Evolutionary conservation across 1,284 basidiomycete genomes (phyloP).

Genomic region (Cutaneotrichosporon spelunceum): DNA sequence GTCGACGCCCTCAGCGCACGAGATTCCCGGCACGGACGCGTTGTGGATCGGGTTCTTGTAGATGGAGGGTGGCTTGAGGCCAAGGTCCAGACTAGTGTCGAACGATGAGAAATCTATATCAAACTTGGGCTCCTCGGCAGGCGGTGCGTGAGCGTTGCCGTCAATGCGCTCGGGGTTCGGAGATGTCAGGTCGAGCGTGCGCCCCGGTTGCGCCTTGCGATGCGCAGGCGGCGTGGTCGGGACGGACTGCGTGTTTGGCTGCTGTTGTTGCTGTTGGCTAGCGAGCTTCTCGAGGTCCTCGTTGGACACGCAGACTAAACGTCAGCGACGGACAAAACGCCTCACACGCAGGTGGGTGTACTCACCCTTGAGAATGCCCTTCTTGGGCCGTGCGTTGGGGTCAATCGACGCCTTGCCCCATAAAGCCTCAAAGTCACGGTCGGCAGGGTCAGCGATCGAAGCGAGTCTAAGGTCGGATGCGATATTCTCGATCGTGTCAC

Average conservation of each 20-base stretch:
- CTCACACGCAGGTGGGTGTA: constrained; percentile 21
- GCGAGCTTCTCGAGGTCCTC: constrained; percentile 30
- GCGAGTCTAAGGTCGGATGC: constrained; percentile 14
- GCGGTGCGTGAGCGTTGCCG: constrained; percentile 65
- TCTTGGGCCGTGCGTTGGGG: constrained; percentile 65
- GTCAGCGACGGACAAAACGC: neutral
- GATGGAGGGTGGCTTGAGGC: constrained; percentile 16
- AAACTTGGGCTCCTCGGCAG: constrained; percentile 34
- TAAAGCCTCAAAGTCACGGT: constrained; percentile 58
- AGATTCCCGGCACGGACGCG: constrained; percentile 78
- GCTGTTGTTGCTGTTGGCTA: constrained; percentile 50
- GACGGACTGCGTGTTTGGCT: constrained; percentile 68
- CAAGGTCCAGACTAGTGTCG: constrained; percentile 29
- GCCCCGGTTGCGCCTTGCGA: constrained; percentile 23
- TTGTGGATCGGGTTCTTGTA: constrained; percentile 36
- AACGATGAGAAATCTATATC: constrained; percentile 59
- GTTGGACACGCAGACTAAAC: constrained; percentile 42
- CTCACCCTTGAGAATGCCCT: constrained; percentile 86
- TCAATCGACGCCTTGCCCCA: constrained; percentile 65
- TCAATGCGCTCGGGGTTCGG: constrained; percentile 81
- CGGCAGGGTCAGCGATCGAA: constrained; percentile 11
- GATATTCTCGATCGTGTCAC: constrained; percentile 60
- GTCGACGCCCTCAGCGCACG: constrained; percentile 52
- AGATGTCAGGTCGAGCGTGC: constrained; percentile 63
- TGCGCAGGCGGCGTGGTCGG: constrained; percentile 34